A percentile compares a stretch with the other conserved stretches of the same genome.
These are phyloP conservation scores for Boletus sp. DNA, from an alignment of 768 basidiomycete genomes.

Conservation along the genomic window DNA sequence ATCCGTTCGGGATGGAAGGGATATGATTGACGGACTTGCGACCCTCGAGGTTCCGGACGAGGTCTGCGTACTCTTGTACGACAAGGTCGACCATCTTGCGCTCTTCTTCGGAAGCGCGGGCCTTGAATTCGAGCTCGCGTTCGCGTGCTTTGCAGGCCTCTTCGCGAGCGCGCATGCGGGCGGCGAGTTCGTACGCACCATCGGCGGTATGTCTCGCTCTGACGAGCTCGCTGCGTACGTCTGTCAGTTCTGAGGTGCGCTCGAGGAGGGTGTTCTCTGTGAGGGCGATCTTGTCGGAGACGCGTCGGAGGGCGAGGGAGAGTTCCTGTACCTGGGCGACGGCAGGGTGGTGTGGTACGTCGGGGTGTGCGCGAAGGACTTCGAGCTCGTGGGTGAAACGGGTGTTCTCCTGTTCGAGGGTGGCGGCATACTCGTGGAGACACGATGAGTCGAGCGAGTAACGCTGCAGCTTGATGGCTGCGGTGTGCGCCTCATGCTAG, in stretches of 20 bases:
- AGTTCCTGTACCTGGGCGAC: constrained; percentile 47
- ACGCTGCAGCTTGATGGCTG: constrained; percentile 65
- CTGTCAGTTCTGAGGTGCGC: constrained; percentile 46
- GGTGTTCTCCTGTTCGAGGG: constrained; percentile 58
- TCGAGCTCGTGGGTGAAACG: constrained; percentile 53
- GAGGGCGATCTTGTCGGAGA: constrained; percentile 63
- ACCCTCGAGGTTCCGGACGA: constrained; percentile 64
- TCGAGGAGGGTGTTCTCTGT: constrained; percentile 55
- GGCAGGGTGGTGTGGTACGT: constrained; percentile 38
- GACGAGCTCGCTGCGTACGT: constrained; percentile 40
- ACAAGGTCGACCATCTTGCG: constrained; percentile 58
- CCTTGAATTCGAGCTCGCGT: constrained; percentile 43
- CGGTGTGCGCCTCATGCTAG: constrained; percentile 66
- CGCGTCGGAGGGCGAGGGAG: constrained; percentile 62
- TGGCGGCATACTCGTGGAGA: constrained; percentile 15
- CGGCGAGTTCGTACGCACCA: constrained; percentile 53
- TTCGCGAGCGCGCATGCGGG: constrained; percentile 50
- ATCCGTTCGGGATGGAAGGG: constrained; percentile 6
- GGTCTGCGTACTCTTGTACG: constrained; percentile 69
- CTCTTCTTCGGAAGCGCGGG: constrained; percentile 53
- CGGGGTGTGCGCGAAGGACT: constrained; percentile 52
- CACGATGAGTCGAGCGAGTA: constrained; percentile 50
- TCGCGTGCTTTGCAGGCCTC: constrained; percentile 52
- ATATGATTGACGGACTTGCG: constrained; percentile 28
- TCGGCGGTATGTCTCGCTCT: constrained; percentile 44